Evolutionary conservation across 345 rosid genomes (phyloP), one percentile per base, ranked within the genome.

Genomic region (Hibiscus syriacus): DNA sequence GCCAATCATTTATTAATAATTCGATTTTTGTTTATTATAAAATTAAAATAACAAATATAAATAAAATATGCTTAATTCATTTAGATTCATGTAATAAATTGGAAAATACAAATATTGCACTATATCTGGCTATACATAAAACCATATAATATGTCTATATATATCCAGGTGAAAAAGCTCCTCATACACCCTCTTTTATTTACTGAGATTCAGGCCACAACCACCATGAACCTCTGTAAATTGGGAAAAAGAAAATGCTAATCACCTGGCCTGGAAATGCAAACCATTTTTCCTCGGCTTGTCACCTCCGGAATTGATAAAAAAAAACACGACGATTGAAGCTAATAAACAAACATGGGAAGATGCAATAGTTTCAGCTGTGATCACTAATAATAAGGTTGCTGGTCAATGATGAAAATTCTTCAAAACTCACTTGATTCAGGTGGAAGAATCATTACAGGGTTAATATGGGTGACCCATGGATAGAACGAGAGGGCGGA

Each of bases 261-360:
- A 8, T 46, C 49, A n/a, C 49, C 20, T 39, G 52, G 55, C 67
- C 49, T 52, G 6, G 58, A 46, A 55, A 66, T 65, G 59, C 63
- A 60, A 48, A 14, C 52, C 75, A 74, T 68, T 79, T 70, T 59
- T 74, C 82, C 84, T 74, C 79, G 65, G 73, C 80, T 74, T 70
- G 74, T 78, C 84, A 78, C 78, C 49, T 80, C 75, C 72, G 81
- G 55, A 36, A 56, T 76, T 80, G 72, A 77, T 73, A 71, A 25
- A 65, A 59, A 29, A 27, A 0, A 50, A 19, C 60, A 11, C 4
- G 26, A 43, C 13, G 4, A 53, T 67, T 22, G 13, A 50, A 19
- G 34, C 9, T 38, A 23, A 7, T 41, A 2, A 52, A 23, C 49
- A 23, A 45, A 20, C 49, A 61, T 61, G 49, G 30, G 49, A 22